phyloP scores from a whole-genome alignment of 2,329 filamentous ascomycete species.

The Cyphellophora attinorum region DNA sequence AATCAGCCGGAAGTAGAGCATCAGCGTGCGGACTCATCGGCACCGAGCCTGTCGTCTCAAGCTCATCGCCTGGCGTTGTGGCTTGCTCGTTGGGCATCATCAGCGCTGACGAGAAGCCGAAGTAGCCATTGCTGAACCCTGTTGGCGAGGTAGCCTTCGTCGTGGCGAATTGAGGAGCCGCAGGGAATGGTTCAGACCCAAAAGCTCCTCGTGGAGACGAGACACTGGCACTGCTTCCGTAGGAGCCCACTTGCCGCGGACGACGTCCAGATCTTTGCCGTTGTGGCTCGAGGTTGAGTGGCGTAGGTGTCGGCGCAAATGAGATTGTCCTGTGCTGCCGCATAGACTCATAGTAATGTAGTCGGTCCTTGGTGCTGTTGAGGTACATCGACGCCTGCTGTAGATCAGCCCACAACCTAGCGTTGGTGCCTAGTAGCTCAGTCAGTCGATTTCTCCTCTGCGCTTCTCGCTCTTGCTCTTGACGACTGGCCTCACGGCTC shows the following conservation, averaged over 20 bases:
- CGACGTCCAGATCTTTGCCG: slow-evolving; percentile 29
- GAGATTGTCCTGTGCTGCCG: slow-evolving; percentile 27
- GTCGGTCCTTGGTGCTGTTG: slow-evolving; percentile 13
- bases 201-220: slow-evolving; percentile 34
- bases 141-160: slow-evolving; percentile 44
- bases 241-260: slow-evolving; percentile 33
- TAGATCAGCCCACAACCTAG: slow-evolving; percentile 20
- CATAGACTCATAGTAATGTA: slow-evolving; percentile 24
- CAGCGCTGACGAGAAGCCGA: slow-evolving; percentile 53
- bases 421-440: slow-evolving; percentile 33
- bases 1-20: slow-evolving; percentile 50
- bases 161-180: slow-evolving; percentile 34
- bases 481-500: slow-evolving; percentile 39
- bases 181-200: slow-evolving; percentile 27
- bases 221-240: slow-evolving; percentile 38
- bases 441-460: slow-evolving; percentile 36
- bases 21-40: slow-evolving; percentile 57
- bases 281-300: slow-evolving; percentile 32
- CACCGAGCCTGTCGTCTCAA: slow-evolving; percentile 47
- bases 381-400: slow-evolving; percentile 16
- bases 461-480: slow-evolving; percentile 38
- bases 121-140: slow-evolving; percentile 41
- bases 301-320: slow-evolving; percentile 27
- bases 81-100: slow-evolving; percentile 31
- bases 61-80: slow-evolving; percentile 27